phyloP scores from a whole-genome alignment of 2,329 filamentous ascomycete genomes.

The Diplodia sapinea region DNA sequence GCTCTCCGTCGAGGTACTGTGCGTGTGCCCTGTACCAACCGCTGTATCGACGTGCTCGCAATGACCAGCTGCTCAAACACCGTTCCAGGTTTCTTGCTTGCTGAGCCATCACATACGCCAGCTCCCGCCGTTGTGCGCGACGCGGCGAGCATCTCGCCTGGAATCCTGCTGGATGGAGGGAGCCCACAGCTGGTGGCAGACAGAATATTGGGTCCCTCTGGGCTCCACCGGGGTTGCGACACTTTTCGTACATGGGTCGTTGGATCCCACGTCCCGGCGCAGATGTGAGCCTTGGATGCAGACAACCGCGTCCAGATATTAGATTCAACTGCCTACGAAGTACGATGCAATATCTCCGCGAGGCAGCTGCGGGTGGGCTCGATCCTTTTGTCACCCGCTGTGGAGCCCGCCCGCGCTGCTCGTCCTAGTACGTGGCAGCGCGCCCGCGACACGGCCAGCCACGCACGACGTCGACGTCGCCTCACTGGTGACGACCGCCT shows the following conservation, averaged over 20 bases:
- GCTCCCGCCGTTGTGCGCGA: conserved; percentile 13
- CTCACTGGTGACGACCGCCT: neutral
- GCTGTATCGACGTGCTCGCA: conserved; percentile 9
- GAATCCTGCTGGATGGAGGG: conserved; percentile 1
- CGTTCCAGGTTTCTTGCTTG: conserved; percentile 6
- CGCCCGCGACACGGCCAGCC: conserved; percentile 1
- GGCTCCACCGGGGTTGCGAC: no score
- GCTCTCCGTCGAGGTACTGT: conserved; percentile 26
- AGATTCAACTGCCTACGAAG: no score
- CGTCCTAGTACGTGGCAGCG: conserved; percentile 16
- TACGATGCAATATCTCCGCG: no score
- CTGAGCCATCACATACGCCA: conserved; percentile 25
- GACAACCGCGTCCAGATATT: no score
- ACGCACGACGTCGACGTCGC: conserved; percentile 4
- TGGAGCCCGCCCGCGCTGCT: neutral
- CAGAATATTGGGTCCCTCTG: no score
- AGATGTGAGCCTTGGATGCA: no score
- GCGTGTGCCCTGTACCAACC: conserved; percentile 12
- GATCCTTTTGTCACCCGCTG: no score
- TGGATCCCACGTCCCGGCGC: no score
- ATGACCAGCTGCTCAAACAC: conserved; percentile 15
- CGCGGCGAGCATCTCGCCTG: neutral
- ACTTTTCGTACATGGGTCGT: no score
- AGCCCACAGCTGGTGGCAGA: no score
- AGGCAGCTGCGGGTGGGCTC: no score